Evolutionary conservation across 176 grass and related monocot genomes (phyloP).

Genomic region (Poa pratensis): DNA sequence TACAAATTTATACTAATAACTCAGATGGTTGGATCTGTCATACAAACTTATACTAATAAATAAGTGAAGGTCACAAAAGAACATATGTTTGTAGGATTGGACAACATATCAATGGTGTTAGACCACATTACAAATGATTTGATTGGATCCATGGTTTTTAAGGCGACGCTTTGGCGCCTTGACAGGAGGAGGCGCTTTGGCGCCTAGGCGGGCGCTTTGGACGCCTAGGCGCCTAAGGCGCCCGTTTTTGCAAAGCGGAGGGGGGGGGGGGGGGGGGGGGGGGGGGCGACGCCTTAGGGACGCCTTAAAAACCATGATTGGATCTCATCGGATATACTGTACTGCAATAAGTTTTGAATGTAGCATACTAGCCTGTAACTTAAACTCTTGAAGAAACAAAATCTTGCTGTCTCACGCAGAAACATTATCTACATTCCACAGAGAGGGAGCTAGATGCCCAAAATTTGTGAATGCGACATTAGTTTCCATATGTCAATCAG

Average conservation of each 20-base stretch:
- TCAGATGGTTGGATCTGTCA: background rate
- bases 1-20: slow-evolving; percentile 20
- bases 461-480: slow-evolving; percentile 7
- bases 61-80: slow-evolving; percentile 14
- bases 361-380: background rate
- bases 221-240: no score
- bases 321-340: background rate
- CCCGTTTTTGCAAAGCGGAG: no score
- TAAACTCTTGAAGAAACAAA: slow-evolving; percentile 2
- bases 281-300: no score
- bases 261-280: no score
- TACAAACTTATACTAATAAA: slow-evolving; percentile 22
- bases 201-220: no score
- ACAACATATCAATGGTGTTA: slow-evolving; percentile 20
- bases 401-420: background rate
- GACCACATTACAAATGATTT: slow-evolving; percentile 21
- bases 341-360: background rate
- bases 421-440: background rate
- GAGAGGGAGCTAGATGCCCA: background rate
- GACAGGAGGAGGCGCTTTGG: no score
- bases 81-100: slow-evolving; percentile 22
- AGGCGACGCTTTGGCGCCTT: no score
- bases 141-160: no score
- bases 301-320: no score
- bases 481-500: slow-evolving; percentile 7